Base-by-base conservation (phyloP, 2,329 filamentous ascomycete species). In the Aspergillus versicolor region DNA sequence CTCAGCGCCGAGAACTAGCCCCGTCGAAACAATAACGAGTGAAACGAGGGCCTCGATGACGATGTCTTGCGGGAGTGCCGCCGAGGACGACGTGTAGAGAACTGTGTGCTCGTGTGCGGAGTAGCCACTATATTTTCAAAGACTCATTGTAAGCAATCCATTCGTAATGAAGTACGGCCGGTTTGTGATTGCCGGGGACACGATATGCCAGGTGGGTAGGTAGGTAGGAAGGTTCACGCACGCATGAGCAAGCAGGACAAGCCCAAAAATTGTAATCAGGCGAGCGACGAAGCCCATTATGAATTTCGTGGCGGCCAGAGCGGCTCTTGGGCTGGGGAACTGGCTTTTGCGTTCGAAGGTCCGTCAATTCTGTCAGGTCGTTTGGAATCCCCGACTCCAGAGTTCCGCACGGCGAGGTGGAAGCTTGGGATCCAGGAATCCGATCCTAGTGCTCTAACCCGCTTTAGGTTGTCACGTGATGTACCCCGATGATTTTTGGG, bases 21-120 rank as follows among this genome's bases (percentile, higher is more conserved):
- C 94, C 0, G 91, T 72, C 54, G 88, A 90, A n/a, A 96, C 82
- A n/a, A 92, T 71, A 22, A 95, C 74, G 5, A 94, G 88, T 1
- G 92, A 90, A 43, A 89, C 73, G 15, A 97, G 80, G 1, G 92
- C 92, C 76, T 99, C 94, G 65, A 96, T 82, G 38, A 87, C 85
- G 67, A 99, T 95, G 70, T 99, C 94, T 60, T 90, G 77, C 0
- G 94, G 93, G 1, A 97, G 82, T 53, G 73, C 81, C 78, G 72
- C 52, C 80, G 74, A 34, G 80, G 65, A 15, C 5, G 57, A 54
- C 3, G 58, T 84, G 65, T 87, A 85, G 49, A 96, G 84, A 21
- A 87, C 82, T 6, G 91, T 89, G 77, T 96, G 90, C 78, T 99
- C 94, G 75, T 96, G 90, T 46, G 92, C 92, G 51, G 94, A 99